Evolutionary conservation across 2,329 filamentous ascomycete genomes (phyloP).

Genomic region (Mariannaea elegans): DNA sequence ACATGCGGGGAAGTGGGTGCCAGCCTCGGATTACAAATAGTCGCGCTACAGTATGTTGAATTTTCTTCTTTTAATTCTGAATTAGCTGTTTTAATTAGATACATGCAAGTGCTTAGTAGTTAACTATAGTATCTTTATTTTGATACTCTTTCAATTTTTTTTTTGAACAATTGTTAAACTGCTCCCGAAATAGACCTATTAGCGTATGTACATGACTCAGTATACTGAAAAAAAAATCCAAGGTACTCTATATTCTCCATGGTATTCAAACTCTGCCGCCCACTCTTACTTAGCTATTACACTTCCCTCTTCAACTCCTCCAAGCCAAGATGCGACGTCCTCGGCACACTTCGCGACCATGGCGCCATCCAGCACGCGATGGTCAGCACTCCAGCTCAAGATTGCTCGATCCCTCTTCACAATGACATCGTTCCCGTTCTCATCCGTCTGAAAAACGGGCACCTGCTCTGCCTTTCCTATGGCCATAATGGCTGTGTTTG

Average conservation of each 20-base stretch:
- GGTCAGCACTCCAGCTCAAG: constrained; percentile 15
- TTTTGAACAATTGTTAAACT: not conserved
- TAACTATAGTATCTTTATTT: too few relatives aligned
- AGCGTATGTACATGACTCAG: too few relatives aligned
- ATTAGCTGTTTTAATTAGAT: not conserved
- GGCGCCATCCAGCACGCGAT: constrained; percentile 7
- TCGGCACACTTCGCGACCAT: constrained; percentile 16
- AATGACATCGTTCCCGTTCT: not conserved
- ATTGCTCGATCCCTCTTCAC: not conserved
- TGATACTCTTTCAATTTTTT: not conserved
- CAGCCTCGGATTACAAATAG: too few relatives aligned
- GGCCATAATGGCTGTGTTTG: constrained; percentile 1
- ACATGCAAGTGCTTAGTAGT: too few relatives aligned
- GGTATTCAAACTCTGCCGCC: too few relatives aligned
- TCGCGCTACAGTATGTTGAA: too few relatives aligned
- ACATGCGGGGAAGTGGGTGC: too few relatives aligned
- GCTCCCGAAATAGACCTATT: too few relatives aligned
- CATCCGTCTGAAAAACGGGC: not conserved
- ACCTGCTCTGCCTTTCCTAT: not conserved
- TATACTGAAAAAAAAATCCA: too few relatives aligned
- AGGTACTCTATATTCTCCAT: too few relatives aligned
- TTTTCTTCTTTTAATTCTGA: not conserved
- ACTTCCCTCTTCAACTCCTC: not conserved
- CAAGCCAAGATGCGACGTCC: constrained; percentile 11
- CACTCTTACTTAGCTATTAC: not conserved